These are phyloP conservation scores for Starmerella powellii DNA, from an alignment of 805 yeast species.

Conservation along the genomic window DNA sequence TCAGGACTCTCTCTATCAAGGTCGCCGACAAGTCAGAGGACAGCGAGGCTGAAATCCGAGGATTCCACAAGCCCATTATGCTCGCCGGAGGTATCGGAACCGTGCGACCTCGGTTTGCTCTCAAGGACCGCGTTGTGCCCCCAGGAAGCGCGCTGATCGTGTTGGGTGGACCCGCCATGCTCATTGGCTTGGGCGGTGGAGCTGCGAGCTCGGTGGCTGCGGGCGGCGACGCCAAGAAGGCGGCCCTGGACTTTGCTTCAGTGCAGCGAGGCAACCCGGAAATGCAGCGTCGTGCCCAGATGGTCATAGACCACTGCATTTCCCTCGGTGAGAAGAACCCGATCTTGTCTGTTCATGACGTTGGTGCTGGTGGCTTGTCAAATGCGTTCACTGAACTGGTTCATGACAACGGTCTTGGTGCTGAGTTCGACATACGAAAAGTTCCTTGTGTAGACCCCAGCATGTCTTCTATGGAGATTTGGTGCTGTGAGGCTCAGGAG, in stretches of 20 bases:
- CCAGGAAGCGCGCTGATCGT: conserved; percentile 89
- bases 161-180: conserved; percentile 94
- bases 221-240: conserved; percentile 60
- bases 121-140: conserved; percentile 75
- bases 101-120: conserved; percentile 81
- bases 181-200: conserved; percentile 98
- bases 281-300: conserved; percentile 98
- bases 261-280: conserved; percentile 99
- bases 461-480: conserved; percentile 98
- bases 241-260: conserved; percentile 92
- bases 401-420: conserved; percentile 94
- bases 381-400: conserved; percentile 96
- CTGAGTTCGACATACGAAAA: conserved; percentile 78
- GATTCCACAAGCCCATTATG: conserved; percentile 98
- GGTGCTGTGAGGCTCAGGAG: conserved; percentile 99
- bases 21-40: conserved; percentile 50
- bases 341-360: conserved; percentile 92
- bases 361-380: conserved; percentile 98
- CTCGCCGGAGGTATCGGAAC: conserved; percentile 99
- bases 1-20: conserved; percentile 81
- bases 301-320: conserved; percentile 89
- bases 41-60: conserved; percentile 53
- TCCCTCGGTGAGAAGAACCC: conserved; percentile 67
- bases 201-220: conserved; percentile 97
- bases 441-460: conserved; percentile 88